A percentile compares a stretch with the other conserved stretches of the same genome.
Conservation (phyloP, 257 asterid genomes). For the Penstemon davidsonii region DNA sequence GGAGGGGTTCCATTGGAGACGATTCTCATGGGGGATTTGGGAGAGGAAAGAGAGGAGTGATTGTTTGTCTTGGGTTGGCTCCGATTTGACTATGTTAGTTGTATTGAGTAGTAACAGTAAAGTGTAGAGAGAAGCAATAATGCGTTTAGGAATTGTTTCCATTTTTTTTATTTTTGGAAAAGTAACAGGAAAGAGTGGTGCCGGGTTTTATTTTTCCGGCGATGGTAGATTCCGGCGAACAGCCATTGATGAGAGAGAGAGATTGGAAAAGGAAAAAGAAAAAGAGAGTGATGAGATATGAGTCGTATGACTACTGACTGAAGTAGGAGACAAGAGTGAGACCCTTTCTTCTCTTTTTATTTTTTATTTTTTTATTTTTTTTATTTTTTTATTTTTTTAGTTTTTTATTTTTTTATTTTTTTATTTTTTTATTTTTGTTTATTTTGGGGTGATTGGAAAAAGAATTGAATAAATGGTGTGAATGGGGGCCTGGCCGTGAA, state of each 20-base stretch:
- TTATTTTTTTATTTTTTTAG: neutral
- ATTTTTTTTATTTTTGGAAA: too few species aligned
- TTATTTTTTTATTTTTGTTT: neutral
- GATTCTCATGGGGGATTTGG: conserved; percentile 58
- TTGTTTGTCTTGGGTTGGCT: conserved; percentile 76
- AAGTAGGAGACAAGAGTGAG: neutral
- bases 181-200: too few species aligned
- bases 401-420: neutral
- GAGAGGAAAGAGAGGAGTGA: conserved; percentile 71
- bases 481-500: too few species aligned
- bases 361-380: neutral
- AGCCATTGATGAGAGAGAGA: neutral
- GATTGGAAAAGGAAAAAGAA: neutral
- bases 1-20: conserved; percentile 69
- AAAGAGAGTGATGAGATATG: neutral
- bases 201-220: neutral
- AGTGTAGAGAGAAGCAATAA: neutral
- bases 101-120: neutral
- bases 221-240: neutral
- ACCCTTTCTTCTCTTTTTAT: neutral
- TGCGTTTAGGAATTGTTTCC: too few species aligned
- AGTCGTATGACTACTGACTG: neutral
- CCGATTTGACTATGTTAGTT: conserved; percentile 43
- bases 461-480: too few species aligned
- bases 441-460: neutral